Evolutionary conservation across 1,284 basidiomycete genomes (phyloP).

Genomic region (Prillingera fragicola): DNA sequence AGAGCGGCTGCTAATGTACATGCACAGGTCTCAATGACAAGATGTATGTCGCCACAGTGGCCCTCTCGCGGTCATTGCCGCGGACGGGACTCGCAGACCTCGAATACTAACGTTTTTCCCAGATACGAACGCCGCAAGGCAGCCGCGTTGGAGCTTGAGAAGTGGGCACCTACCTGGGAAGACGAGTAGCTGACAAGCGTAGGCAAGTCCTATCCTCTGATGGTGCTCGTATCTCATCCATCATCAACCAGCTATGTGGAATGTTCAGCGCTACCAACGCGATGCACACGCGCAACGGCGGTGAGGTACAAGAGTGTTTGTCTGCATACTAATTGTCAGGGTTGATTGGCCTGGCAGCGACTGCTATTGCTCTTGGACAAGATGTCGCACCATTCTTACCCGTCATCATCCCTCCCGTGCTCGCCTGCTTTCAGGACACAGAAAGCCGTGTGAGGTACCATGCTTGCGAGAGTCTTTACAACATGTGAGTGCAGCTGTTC

Average conservation of each 20-base stretch:
- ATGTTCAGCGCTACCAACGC: conserved; percentile 83
- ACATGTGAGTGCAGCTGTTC: conserved; percentile 57
- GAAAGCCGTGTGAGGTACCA: conserved; percentile 80
- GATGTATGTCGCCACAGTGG: conserved; percentile 28
- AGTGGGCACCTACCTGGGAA: conserved; percentile 52
- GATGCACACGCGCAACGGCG: conserved; percentile 86
- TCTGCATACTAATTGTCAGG: conserved; percentile 19
- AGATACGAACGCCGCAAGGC: conserved; percentile 87
- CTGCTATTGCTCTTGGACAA: conserved; percentile 89
- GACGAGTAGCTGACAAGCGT: background rate
- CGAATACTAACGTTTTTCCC: conserved; percentile 37
- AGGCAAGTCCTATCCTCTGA: conserved; percentile 82
- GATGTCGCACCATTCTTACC: conserved; percentile 92
- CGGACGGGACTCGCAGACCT: background rate
- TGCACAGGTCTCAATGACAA: conserved; percentile 47
- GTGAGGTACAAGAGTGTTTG: conserved; percentile 38
- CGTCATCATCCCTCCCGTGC: conserved; percentile 80
- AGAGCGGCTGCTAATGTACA: background rate
- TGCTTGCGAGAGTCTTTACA: conserved; percentile 95
- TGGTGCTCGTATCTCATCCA: conserved; percentile 70
- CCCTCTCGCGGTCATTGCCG: background rate
- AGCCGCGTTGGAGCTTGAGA: conserved; percentile 91
- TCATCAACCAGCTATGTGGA: conserved; percentile 90
- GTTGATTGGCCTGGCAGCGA: conserved; percentile 91
- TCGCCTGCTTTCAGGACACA: conserved; percentile 89